Conservation (phyloP, 2,329 filamentous ascomycete species). For the Celoporthe dispersa region DNA sequence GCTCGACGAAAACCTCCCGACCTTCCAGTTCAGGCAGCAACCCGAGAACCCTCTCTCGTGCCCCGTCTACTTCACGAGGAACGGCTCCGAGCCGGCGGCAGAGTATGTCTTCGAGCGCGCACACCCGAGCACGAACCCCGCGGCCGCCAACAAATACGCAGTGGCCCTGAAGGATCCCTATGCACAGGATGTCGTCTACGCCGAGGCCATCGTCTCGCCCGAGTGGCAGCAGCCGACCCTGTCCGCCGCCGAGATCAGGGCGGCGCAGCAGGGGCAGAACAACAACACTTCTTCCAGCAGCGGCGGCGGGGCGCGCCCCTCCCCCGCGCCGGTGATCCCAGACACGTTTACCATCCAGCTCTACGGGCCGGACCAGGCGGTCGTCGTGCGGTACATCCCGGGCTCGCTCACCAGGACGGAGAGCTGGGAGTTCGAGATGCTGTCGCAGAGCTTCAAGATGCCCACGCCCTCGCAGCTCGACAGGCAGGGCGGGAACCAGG, state of each 20-base stretch:
- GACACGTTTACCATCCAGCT: slow-evolving; percentile 82
- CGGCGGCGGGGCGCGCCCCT: slow-evolving; percentile 46
- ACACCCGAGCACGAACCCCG: slow-evolving; percentile 67
- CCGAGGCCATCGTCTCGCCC: slow-evolving; percentile 81
- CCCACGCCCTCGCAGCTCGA: slow-evolving; percentile 82
- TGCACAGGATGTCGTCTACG: slow-evolving; percentile 81
- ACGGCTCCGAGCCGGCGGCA: slow-evolving; percentile 79
- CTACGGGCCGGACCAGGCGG: slow-evolving; percentile 89
- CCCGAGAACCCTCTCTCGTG: slow-evolving; percentile 59
- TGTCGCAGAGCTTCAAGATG: slow-evolving; percentile 78
- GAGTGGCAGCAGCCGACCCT: slow-evolving; percentile 84
- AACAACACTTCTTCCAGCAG: slow-evolving; percentile 25
- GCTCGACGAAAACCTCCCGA: slow-evolving; percentile 94
- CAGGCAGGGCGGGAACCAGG: slow-evolving; percentile 55
- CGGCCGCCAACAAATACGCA: slow-evolving; percentile 82
- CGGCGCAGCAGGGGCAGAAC: slow-evolving; percentile 46
- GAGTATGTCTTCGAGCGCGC: slow-evolving; percentile 81
- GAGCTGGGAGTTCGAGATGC: slow-evolving; percentile 91
- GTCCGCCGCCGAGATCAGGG: slow-evolving; percentile 78
- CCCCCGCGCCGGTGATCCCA: slow-evolving; percentile 73
- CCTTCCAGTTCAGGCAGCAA: slow-evolving; percentile 59
- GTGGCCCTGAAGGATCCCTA: slow-evolving; percentile 83
- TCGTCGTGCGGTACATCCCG: slow-evolving; percentile 71
- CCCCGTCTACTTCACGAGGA: slow-evolving; percentile 65
- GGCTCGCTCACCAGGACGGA: slow-evolving; percentile 81